Conservation (phyloP, 1,139 yeast genomes). For the Geotrichum aggregatum region DNA sequence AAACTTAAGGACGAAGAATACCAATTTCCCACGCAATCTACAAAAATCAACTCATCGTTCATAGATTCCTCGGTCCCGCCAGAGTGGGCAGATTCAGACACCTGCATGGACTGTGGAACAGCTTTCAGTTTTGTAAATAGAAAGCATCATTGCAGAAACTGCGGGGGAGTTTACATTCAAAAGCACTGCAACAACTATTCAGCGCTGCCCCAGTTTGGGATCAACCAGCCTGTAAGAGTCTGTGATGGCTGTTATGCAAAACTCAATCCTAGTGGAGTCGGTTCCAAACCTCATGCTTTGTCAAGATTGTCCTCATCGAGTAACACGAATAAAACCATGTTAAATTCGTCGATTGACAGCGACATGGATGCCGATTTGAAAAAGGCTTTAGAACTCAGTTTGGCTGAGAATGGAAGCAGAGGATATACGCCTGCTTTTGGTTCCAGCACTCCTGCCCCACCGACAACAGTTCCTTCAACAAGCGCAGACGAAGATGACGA, state of each 20-base stretch:
- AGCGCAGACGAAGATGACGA: slow-evolving; percentile 78
- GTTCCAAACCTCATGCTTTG: slow-evolving; percentile 53
- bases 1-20: slow-evolving; percentile 58
- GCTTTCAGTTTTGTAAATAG: slow-evolving; percentile 78
- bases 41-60: slow-evolving; percentile 48
- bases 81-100: slow-evolving; percentile 94
- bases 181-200: slow-evolving; percentile 68
- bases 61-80: slow-evolving; percentile 93
- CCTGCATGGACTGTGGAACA: slow-evolving; percentile 89
- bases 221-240: slow-evolving; percentile 83
- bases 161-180: slow-evolving; percentile 93
- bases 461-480: slow-evolving; percentile 2
- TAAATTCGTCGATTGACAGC: slow-evolving; percentile 34
- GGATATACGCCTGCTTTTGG: slow-evolving; percentile 14
- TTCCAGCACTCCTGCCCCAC: slow-evolving; percentile 18
- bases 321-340: no score
- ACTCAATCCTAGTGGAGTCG: slow-evolving; percentile 44
- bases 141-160: slow-evolving; percentile 93
- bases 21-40: slow-evolving; percentile 50
- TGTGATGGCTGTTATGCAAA: slow-evolving; percentile 84
- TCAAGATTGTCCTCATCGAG: slow-evolving; percentile 32
- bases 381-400: slow-evolving; percentile 72
- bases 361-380: slow-evolving; percentile 76
- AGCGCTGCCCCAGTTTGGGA: slow-evolving; percentile 80
- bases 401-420: slow-evolving; percentile 51